Base-by-base conservation (phyloP, 768 basidiomycete species). In the Lactifluus subvellereus region DNA sequence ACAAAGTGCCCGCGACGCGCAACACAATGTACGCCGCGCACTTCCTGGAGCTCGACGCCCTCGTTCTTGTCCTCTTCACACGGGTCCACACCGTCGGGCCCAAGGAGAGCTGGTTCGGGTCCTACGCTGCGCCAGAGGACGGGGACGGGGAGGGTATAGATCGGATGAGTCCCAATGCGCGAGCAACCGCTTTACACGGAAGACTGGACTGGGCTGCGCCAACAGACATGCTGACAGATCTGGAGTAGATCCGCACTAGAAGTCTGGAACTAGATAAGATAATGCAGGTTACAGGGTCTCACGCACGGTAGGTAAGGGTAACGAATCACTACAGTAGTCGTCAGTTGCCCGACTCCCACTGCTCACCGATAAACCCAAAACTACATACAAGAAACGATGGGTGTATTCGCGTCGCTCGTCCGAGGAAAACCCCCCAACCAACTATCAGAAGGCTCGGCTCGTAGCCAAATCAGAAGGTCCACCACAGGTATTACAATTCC, bases 61-160 rank as follows among this genome's bases (percentile, higher is more conserved):
- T 93, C 45, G 79, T 94, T 32, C 84, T 94, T 38, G 81, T 91
- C 32, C 71, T 89, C 48, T 94, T 94, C 72, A 76, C 81, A 0
- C 73, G 84, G 61, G 92, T 94, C 71, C 78, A 79, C 71, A 92
- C 89, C 3, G 87, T 90, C 27, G 78, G 91, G n/a, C 92, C 92
- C 0, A 91, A 90, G 72, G 91, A 93, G 73, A 89, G 83, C 68
- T 93, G 91, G 91, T 94, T 94, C 73, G 91, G 89, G 6, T 86
- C 88, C 3, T 87, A 88, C 68, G 78, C 77, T 1, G 75, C 74
- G 2, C 61, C 71, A 8, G 73, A 77, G 20, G 77, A 79, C 18
- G 74, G 74, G 8, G 2, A 3, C 2, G 27, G 27, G 11, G 43
- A 51, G 38, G 57, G 45, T 27, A 27, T 27, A 27, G 27, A 27